phyloP scores from a whole-genome alignment of 805 yeast species.

The Candida lessepsii region DNA sequence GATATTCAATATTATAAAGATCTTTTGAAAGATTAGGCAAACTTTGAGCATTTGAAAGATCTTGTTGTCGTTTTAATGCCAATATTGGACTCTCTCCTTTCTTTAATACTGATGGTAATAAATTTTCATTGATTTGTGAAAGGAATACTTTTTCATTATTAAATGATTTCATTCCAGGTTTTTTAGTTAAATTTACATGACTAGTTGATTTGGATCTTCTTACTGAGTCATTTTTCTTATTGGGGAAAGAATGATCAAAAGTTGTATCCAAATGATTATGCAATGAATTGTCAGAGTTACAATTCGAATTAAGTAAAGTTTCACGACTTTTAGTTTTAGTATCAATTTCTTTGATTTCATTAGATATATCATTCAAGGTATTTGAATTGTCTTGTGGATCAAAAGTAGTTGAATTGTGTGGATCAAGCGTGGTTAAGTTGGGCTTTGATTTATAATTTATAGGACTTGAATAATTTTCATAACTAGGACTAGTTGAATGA shows the following conservation, averaged over 20 bases:
- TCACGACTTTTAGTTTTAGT: constrained; percentile 16
- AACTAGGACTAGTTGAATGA: too few species aligned
- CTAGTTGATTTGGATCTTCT: constrained; percentile 28
- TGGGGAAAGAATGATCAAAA: too few species aligned
- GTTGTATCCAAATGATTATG: background rate
- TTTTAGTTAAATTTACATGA: constrained; percentile 17
- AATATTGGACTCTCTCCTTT: constrained; percentile 32
- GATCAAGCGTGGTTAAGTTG: too few species aligned
- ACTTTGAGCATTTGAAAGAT: background rate
- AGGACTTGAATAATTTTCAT: background rate
- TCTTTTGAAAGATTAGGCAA: too few species aligned
- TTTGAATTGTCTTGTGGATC: too few species aligned
- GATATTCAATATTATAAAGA: too few species aligned
- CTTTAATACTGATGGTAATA: constrained; percentile 34
- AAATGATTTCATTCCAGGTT: constrained; percentile 22
- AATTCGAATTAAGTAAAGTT: constrained; percentile 14
- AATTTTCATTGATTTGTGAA: constrained; percentile 27
- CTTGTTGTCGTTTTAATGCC: constrained; percentile 23
- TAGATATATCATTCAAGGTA: too few species aligned
- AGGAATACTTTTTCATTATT: constrained; percentile 30
- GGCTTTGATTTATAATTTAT: background rate
- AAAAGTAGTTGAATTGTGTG: too few species aligned
- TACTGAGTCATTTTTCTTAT: constrained; percentile 10
- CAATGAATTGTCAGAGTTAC: constrained; percentile 12
- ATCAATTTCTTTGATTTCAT: too few species aligned